phyloP scores from a whole-genome alignment of 2,329 filamentous ascomycete species.

The Fusarium pseudoanthophilum region DNA sequence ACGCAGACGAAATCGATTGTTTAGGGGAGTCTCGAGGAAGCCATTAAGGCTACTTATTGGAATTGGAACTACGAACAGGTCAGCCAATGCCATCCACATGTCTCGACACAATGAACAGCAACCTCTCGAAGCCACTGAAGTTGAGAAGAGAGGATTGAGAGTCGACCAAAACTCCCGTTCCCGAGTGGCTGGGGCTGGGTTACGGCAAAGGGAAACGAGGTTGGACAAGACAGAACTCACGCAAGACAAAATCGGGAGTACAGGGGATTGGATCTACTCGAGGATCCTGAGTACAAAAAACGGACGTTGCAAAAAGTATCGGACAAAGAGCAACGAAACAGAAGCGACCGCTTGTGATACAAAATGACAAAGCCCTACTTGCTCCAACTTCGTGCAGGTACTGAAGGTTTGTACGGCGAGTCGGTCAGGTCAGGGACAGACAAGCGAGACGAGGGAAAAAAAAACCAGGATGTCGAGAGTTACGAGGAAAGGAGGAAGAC shows the following conservation, averaged over 20 bases:
- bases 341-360: slow-evolving; percentile 24
- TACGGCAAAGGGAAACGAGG: slow-evolving; percentile 22
- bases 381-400: background rate
- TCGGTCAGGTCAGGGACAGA: slow-evolving; percentile 5
- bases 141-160: background rate
- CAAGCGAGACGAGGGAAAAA: slow-evolving; percentile 6
- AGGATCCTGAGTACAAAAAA: slow-evolving; percentile 39
- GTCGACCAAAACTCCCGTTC: slow-evolving; percentile 8
- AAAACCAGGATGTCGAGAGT: slow-evolving; percentile 36
- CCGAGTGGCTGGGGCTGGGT: slow-evolving; percentile 31
- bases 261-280: slow-evolving; percentile 41
- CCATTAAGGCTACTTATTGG: slow-evolving; percentile 44
- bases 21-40: slow-evolving; percentile 44
- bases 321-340: slow-evolving; percentile 31
- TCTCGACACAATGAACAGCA: background rate
- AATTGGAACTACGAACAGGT: slow-evolving; percentile 28
- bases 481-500: slow-evolving; percentile 28
- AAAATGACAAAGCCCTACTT: slow-evolving; percentile 16
- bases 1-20: slow-evolving; percentile 36
- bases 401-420: slow-evolving; percentile 24
- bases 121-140: background rate
- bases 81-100: slow-evolving; percentile 20
- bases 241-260: slow-evolving; percentile 39
- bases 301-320: slow-evolving; percentile 33
- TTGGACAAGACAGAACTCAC: slow-evolving; percentile 40